phyloP scores from a whole-genome alignment of 441 rosid species.

The Gossypium aridum region DNA sequence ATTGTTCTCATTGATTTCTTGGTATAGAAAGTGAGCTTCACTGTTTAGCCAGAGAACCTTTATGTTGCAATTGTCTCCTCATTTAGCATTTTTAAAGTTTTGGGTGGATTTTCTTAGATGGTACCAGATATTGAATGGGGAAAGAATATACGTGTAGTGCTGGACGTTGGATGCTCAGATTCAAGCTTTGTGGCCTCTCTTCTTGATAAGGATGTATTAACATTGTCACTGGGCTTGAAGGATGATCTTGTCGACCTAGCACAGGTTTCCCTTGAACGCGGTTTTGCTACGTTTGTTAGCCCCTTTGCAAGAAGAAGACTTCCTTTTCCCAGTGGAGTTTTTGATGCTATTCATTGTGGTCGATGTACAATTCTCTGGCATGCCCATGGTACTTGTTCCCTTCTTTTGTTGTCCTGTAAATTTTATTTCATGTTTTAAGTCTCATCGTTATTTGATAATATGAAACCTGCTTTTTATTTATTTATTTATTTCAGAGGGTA shows the following conservation, averaged over 20 bases:
- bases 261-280: constrained; percentile 82
- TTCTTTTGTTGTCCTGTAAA: neutral
- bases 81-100: constrained; percentile 18
- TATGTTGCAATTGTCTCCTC: neutral
- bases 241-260: constrained; percentile 89
- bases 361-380: constrained; percentile 79
- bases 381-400: constrained; percentile 48
- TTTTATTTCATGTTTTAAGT: neutral
- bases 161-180: constrained; percentile 76
- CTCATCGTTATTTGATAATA: constrained; percentile 3
- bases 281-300: constrained; percentile 74
- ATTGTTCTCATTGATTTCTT: neutral
- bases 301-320: constrained; percentile 70
- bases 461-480: neutral
- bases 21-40: neutral
- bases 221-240: constrained; percentile 76
- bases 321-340: constrained; percentile 84
- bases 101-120: constrained; percentile 60
- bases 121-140: constrained; percentile 99
- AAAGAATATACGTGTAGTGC: constrained; percentile 76
- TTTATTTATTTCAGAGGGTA: constrained; percentile 45
- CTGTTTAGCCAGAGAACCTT: neutral
- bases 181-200: constrained; percentile 70
- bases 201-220: constrained; percentile 71
- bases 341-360: constrained; percentile 86